Evolutionary conservation across 345 rosid genomes (phyloP).

Genomic region (Eucalyptus cloeziana): DNA sequence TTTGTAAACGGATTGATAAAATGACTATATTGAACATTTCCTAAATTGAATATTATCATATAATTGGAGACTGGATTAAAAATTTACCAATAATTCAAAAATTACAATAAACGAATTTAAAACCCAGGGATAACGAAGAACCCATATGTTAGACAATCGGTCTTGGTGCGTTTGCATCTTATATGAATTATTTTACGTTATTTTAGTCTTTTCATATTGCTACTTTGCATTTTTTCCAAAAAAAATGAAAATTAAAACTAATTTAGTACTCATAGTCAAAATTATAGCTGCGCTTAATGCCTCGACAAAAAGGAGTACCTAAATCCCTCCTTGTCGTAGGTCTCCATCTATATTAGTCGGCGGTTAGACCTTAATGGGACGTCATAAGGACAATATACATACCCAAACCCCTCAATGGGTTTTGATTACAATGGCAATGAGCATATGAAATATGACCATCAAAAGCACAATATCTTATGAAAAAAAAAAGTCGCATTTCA

Average conservation of each 20-base stretch:
- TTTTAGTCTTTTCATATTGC: background rate
- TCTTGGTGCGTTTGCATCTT: background rate
- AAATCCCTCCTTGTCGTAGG: rapidly evolving
- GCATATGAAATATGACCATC: background rate
- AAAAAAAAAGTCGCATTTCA: background rate
- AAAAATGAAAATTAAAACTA: background rate
- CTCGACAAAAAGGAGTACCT: background rate
- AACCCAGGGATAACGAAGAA: rapidly evolving
- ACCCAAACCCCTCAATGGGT: background rate
- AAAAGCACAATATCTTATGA: background rate
- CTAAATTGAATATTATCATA: rapidly evolving
- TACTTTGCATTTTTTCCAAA: no score
- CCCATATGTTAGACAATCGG: background rate
- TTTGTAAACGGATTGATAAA: rapidly evolving
- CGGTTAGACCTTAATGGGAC: rapidly evolving
- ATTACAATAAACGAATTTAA: background rate
- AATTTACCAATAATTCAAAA: background rate
- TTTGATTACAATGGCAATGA: background rate
- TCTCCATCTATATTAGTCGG: rapidly evolving
- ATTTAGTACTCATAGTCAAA: background rate
- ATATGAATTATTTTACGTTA: no score
- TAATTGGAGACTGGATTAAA: rapidly evolving
- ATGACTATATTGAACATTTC: no score
- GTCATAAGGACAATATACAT: background rate
- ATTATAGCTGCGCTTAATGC: background rate